These are phyloP conservation scores for Pseudoperonospora humuli DNA, from an alignment of 352 stramenopile species.

Conservation along the genomic window DNA sequence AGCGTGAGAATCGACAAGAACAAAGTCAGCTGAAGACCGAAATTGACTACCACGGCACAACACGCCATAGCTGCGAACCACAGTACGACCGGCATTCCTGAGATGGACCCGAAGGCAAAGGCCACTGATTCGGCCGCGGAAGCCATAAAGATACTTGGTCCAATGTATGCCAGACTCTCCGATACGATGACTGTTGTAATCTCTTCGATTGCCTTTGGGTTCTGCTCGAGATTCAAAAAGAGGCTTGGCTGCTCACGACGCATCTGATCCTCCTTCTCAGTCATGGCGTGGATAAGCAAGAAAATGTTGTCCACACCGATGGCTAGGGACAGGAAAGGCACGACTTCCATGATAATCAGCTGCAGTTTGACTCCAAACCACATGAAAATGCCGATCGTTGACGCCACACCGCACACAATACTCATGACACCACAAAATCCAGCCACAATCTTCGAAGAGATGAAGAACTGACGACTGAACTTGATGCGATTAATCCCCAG, in stretches of 20 bases:
- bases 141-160: conserved; percentile 60
- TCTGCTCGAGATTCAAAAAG: conserved; percentile 36
- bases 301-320: conserved; percentile 74
- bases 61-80: conserved; percentile 61
- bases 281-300: conserved; percentile 51
- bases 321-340: conserved; percentile 55
- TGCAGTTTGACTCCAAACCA: conserved; percentile 55
- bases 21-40: conserved; percentile 54
- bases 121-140: conserved; percentile 43
- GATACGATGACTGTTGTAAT: conserved; percentile 33
- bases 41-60: conserved; percentile 50
- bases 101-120: conserved; percentile 55
- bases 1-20: conserved; percentile 54
- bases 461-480: conserved; percentile 37
- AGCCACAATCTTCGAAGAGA: conserved; percentile 46
- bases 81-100: conserved; percentile 50
- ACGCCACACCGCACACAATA: conserved; percentile 48
- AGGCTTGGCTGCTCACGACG: conserved; percentile 25
- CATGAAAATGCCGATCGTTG: conserved; percentile 57
- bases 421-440: conserved; percentile 51
- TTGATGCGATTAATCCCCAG: conserved; percentile 59
- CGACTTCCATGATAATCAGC: conserved; percentile 65
- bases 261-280: conserved; percentile 36
- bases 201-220: conserved; percentile 30
- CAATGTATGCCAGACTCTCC: conserved; percentile 39